Conservation (phyloP, 108 stramenopile species). For the Pseudonitzschia pungens region DNA sequence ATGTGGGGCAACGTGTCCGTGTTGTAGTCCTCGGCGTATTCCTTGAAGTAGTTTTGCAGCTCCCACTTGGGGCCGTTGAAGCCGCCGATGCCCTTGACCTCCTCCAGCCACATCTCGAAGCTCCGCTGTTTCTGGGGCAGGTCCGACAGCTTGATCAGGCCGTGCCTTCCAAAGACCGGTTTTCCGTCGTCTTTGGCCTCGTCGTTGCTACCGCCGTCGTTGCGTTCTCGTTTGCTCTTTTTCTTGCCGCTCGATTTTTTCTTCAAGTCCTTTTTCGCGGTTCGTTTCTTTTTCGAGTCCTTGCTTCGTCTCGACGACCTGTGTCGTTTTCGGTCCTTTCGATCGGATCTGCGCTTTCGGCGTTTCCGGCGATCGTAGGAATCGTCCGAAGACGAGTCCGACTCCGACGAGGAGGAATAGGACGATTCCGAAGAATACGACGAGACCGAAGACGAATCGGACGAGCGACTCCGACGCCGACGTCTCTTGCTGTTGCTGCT, state of each 20-base stretch:
- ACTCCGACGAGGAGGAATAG: constrained; percentile 18
- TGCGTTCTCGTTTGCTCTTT: constrained; percentile 36
- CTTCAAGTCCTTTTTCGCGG: constrained; percentile 12
- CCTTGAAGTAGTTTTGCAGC: constrained; percentile 83
- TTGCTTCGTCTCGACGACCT: neutral
- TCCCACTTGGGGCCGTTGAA: constrained; percentile 86
- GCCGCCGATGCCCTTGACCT: constrained; percentile 79
- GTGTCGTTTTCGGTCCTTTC: constrained; percentile 18
- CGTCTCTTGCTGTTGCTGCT: neutral
- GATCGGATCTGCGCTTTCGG: neutral
- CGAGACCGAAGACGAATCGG: constrained; percentile 21
- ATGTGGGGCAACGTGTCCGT: constrained; percentile 92
- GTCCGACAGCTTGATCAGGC: constrained; percentile 79
- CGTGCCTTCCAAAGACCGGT: constrained; percentile 87
- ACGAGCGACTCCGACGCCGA: constrained; percentile 4
- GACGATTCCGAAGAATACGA: constrained; percentile 13
- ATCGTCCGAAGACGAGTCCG: constrained; percentile 10
- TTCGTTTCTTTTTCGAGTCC: constrained; percentile 27
- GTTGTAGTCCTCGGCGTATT: constrained; percentile 95
- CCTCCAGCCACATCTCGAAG: constrained; percentile 90
- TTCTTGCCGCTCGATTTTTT: constrained; percentile 32
- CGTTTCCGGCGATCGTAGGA: neutral
- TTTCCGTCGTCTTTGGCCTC: constrained; percentile 24
- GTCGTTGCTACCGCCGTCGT: constrained; percentile 14
- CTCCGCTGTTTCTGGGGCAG: constrained; percentile 64